A percentile compares a stretch with the other conserved stretches of the same genome.
Evolutionary conservation across 805 yeast species (phyloP).

Genomic region (Suhomyces faveliae): DNA sequence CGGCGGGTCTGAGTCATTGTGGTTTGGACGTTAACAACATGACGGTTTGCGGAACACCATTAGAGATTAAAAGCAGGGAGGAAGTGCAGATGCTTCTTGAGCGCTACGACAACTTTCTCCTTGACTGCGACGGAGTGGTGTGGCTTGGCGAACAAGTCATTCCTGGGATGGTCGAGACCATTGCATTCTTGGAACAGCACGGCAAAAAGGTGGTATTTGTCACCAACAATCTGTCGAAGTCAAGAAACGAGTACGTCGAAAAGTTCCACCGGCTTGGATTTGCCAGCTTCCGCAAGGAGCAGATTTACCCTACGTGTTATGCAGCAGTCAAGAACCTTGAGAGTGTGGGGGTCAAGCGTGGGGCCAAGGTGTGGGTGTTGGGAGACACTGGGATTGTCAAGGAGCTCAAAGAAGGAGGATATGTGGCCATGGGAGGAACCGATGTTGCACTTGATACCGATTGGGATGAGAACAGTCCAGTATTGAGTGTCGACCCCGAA

Average conservation of each 20-base stretch:
- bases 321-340: conserved; percentile 30
- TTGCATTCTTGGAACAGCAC: conserved; percentile 20
- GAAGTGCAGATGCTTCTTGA: conserved; percentile 22
- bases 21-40: background rate
- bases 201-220: conserved; percentile 34
- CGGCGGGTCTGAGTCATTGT: background rate
- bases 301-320: conserved; percentile 38
- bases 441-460: conserved; percentile 24
- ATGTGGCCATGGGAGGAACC: conserved; percentile 36
- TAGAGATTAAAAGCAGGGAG: conserved; percentile 9
- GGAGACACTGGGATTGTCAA: conserved; percentile 40
- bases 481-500: conserved; percentile 34
- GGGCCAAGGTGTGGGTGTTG: conserved; percentile 40
- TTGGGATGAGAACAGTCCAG: conserved; percentile 24
- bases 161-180: conserved; percentile 30
- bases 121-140: conserved; percentile 44
- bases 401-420: conserved; percentile 33
- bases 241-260: conserved; percentile 30
- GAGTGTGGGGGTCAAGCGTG: conserved; percentile 18
- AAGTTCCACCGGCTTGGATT: conserved; percentile 35
- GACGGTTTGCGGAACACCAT: conserved; percentile 5
- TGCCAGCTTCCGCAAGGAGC: conserved; percentile 23
- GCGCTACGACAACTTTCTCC: conserved; percentile 36
- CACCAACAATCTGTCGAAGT: conserved; percentile 39
- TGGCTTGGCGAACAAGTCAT: conserved; percentile 38